These are phyloP conservation scores for Neophaeococcomyces mojaviensis DNA, from an alignment of 2,329 filamentous ascomycete genomes.

Conservation along the genomic window DNA sequence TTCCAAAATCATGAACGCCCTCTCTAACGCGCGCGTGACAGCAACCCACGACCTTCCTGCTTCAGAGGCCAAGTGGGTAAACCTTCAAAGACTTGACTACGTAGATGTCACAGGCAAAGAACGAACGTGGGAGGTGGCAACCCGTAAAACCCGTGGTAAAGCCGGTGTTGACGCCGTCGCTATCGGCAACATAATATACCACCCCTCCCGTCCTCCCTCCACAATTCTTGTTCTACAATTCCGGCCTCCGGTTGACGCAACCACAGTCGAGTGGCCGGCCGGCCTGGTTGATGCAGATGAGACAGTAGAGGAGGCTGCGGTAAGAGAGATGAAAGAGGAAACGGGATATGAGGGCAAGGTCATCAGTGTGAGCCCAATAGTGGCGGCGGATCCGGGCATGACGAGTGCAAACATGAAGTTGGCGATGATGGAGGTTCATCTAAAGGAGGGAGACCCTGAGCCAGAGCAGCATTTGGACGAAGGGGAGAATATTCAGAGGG, in stretches of 20 bases:
- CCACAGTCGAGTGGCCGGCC: slow-evolving; percentile 55
- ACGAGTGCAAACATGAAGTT: slow-evolving; percentile 56
- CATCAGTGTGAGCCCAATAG: slow-evolving; percentile 53
- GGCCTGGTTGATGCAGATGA: slow-evolving; percentile 53
- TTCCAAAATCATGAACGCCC: not conserved
- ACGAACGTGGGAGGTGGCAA: slow-evolving; percentile 17
- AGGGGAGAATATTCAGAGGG: slow-evolving; percentile 55
- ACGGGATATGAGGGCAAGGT: slow-evolving; percentile 53
- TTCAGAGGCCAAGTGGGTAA: slow-evolving; percentile 34
- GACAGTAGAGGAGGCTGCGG: slow-evolving; percentile 47
- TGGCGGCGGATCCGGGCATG: slow-evolving; percentile 59
- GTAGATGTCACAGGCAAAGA: slow-evolving; percentile 16
- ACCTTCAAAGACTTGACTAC: slow-evolving; percentile 30
- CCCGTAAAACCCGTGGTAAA: slow-evolving; percentile 44
- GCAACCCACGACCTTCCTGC: slow-evolving; percentile 13
- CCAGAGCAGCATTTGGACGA: slow-evolving; percentile 55
- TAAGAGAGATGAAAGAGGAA: slow-evolving; percentile 54
- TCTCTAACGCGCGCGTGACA: slow-evolving; percentile 8
- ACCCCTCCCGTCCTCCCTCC: slow-evolving; percentile 38
- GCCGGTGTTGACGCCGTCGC: slow-evolving; percentile 55
- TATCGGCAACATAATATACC: slow-evolving; percentile 46
- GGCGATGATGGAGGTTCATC: slow-evolving; percentile 51
- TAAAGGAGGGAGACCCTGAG: slow-evolving; percentile 41
- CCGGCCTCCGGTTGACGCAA: slow-evolving; percentile 50
- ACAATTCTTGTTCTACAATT: slow-evolving; percentile 49